phyloP scores from a whole-genome alignment of 208 protist species.

The Balamuthia mandrillaris region DNA sequence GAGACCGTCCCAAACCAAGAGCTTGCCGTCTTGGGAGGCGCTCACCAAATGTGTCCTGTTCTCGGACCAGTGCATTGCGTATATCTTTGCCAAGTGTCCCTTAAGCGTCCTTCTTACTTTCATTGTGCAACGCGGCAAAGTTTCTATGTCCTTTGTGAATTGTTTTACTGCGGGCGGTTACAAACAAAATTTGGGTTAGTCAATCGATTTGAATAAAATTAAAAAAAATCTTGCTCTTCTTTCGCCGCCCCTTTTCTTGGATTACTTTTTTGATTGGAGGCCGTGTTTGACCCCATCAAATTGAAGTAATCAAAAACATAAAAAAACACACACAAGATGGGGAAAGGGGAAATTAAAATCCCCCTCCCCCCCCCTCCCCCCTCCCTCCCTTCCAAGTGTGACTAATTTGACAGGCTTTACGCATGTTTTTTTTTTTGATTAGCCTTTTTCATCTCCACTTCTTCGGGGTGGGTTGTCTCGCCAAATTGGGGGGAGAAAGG shows the following conservation, averaged over 20 bases:
- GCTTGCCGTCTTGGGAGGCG: conserved; percentile 77
- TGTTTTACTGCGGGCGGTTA: conserved; percentile 32
- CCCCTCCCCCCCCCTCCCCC: no score
- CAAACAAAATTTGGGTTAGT: background rate
- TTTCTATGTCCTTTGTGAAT: conserved; percentile 47
- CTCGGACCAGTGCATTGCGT: conserved; percentile 74
- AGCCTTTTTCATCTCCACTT: no score
- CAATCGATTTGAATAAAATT: no score
- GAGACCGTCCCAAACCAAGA: conserved; percentile 77
- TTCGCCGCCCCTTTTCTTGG: conserved; percentile 81
- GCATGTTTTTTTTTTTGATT: no score
- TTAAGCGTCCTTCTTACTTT: conserved; percentile 58
- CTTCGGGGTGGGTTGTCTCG: no score
- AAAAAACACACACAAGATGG: background rate
- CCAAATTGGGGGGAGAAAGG: no score
- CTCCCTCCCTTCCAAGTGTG: no score
- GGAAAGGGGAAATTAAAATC: no score
- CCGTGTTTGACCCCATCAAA: conserved; percentile 81
- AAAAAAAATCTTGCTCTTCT: background rate
- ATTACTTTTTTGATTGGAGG: conserved; percentile 77
- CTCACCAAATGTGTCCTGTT: conserved; percentile 70
- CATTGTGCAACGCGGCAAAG: conserved; percentile 50
- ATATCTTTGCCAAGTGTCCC: conserved; percentile 79
- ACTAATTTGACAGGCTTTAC: no score
- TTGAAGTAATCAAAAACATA: conserved; percentile 80